Base-by-base conservation (phyloP, 2,329 filamentous ascomycete species). In the Ophiostoma sp. region DNA sequence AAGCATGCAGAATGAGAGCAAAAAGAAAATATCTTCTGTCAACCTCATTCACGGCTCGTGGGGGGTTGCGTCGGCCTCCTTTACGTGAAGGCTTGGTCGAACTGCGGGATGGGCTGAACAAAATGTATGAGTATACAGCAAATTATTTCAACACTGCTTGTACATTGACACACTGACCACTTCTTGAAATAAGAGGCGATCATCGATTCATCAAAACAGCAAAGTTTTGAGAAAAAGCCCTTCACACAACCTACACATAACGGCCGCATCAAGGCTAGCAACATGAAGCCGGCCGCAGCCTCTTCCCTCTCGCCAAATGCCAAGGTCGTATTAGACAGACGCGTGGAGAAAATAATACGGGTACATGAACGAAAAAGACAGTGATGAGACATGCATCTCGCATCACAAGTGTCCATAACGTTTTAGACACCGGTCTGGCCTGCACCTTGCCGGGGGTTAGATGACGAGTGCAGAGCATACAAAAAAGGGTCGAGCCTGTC, bases 301-400 rank as follows among this genome's bases (percentile, higher is more conserved):
- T 36, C 15, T 42, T 48, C 15, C 42, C 3, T 19, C 15, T 63
- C 19, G 57, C 57, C 33, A 39, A 39, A 39, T 22, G 9, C 17
- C 19, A 36, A 63, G 6, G 57, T 63, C n/a, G 17, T n/a, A 36
- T 36, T 36, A 36, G 17, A 63, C 33, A 15, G 31, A 5, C 31
- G 31, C 33, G 66, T 48, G 42, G 42, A 19, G 42, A 48, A 48
- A 48, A 17, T 50, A 48, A 69, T 9, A 52, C 66, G 17, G 39
- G 31, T 28, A 57, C 48, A n/a, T 45, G 11, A 25, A 48, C 33
- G 25, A n/a, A 48, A 25, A 59, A 11, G 15, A n/a, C 15, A n/a
- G 39, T 15, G 70, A 57, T 63, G 57, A 63, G 57, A 63, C 70
- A 66, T 57, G 59, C 36, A 72, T 63, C 57, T 48, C 70, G 48